A percentile compares a stretch with the other conserved stretches of the same genome.
phyloP scores from a whole-genome alignment of 1,139 yeast species.

The Kodamaea alishanica region DNA sequence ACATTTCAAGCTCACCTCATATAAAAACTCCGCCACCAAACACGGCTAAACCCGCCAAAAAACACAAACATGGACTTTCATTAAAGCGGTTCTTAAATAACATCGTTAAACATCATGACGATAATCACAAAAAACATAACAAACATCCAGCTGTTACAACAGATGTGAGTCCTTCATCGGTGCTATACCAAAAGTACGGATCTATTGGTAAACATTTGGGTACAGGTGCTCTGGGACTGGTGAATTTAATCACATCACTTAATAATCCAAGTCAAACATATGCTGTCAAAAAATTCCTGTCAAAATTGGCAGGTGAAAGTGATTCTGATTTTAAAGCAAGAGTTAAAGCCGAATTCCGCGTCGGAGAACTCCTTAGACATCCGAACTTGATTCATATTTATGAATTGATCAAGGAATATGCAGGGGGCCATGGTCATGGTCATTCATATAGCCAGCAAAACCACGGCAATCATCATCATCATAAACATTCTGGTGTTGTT shows the following conservation, averaged over 20 bases:
- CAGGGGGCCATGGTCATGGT: not conserved
- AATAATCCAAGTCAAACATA: conserved; percentile 45
- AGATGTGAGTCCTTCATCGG: conserved; percentile 8
- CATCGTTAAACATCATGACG: conserved; percentile 23
- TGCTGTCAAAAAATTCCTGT: conserved; percentile 69
- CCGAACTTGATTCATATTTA: conserved; percentile 61
- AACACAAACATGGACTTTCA: conserved; percentile 15
- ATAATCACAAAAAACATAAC: conserved; percentile 8
- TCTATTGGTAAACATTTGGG: conserved; percentile 55
- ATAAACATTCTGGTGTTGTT: conserved; percentile 5
- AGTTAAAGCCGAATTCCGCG: conserved; percentile 62
- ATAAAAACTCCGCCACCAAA: conserved; percentile 11
- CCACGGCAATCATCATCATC: not conserved
- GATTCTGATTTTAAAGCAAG: conserved; percentile 56
- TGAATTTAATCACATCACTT: conserved; percentile 50
- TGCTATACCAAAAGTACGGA: conserved; percentile 50
- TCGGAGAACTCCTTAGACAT: conserved; percentile 60
- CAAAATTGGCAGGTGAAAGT: conserved; percentile 48
- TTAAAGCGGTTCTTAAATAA: conserved; percentile 39
- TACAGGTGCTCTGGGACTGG: conserved; percentile 78
- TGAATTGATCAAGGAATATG: conserved; percentile 53
- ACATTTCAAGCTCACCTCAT: not conserved
- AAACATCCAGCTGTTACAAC: conserved; percentile 7
- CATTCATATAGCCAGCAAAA: no score
- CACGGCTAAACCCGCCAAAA: conserved; percentile 16